Conservation (phyloP, 441 rosid genomes). For the Manihot esculenta region DNA sequence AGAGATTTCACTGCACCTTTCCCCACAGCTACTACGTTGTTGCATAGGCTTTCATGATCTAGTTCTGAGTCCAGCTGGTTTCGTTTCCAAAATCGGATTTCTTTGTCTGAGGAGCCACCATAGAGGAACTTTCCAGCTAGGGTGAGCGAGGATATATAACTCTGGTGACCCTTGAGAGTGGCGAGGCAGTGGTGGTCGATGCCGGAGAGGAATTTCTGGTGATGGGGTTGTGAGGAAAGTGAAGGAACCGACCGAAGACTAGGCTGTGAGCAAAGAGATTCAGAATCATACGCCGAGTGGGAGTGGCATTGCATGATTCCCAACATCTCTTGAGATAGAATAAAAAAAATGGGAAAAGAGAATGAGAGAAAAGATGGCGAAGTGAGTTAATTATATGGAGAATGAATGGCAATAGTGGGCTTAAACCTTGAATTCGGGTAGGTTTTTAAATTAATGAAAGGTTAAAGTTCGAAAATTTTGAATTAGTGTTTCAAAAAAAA, state of each 20-base stretch:
- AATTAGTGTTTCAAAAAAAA: no score
- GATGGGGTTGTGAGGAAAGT: constrained; percentile 32
- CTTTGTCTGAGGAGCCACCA: constrained; percentile 62
- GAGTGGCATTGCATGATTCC: constrained; percentile 33
- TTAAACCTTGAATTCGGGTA: no score
- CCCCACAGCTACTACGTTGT: constrained; percentile 43
- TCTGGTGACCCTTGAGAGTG: constrained; percentile 60
- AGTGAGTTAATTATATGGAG: constrained; percentile 26
- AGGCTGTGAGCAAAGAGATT: constrained; percentile 37
- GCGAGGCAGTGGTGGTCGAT: constrained; percentile 47
- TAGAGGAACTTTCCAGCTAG: constrained; percentile 63
- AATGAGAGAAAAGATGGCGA: constrained; percentile 25
- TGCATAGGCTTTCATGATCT: constrained; percentile 30
- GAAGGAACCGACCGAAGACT: constrained; percentile 50
- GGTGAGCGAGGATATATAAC: constrained; percentile 63
- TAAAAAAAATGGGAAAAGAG: background rate
- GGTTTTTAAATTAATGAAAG: background rate
- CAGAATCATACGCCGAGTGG: constrained; percentile 28
- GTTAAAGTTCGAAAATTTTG: no score
- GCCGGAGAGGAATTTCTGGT: constrained; percentile 16
- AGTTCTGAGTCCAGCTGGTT: constrained; percentile 34
- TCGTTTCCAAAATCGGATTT: constrained; percentile 64
- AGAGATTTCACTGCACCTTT: constrained; percentile 81
- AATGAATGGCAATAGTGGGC: background rate
- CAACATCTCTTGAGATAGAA: background rate